Evolutionary conservation across 306 rosid genomes (phyloP), one percentile per base, ranked within the genome.

Genomic region (Fragaria nilgerrensis): DNA sequence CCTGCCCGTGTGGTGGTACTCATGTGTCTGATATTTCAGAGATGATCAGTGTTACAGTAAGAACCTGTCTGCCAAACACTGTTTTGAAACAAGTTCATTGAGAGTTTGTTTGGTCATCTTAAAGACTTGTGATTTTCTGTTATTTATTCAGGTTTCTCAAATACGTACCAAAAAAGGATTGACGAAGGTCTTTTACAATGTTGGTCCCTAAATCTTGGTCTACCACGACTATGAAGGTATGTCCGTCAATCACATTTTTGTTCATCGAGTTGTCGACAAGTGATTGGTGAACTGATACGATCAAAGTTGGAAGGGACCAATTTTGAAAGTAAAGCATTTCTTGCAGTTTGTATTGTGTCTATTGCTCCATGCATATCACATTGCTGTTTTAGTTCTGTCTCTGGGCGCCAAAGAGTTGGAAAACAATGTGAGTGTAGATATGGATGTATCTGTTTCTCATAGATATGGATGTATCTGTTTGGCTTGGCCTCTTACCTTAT

Each of bases 1-100:
- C 92, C 67, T 87, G 97, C 76, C 96, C 96, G 0, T 92, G 97
- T 70, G 97, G 97, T 16, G 97, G 97, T 64, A 90, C 96, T 45
- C 93, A 87, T 73, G 92, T 92, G 76, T 61, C 83, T 68, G 87
- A 90, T 77, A 77, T 92, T 78, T 90, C 93, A 22, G 97, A 90
- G 49, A 88, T 92, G 71, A 72, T 37, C 43, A 72, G 75, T 64
- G 44, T 90, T 49, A 87, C 82, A 78, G 97, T 92, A 63, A 72
- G 75, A 78, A 79, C 69, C 76, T 44, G 32, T 80, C 58, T 81
- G 37, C 75, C 55, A 36, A 20, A 44, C 23, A 41, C 27, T 20
- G n/a, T 44, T 43, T 19, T 49, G 50, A 76, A 36, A n/a, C 14
- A 70, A 41, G 70, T 48, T 63, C 5, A 19, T 59, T 12, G 55